phyloP scores from a whole-genome alignment of 192 early-diverging fungal genomes.

The Backusella macrospora region DNA sequence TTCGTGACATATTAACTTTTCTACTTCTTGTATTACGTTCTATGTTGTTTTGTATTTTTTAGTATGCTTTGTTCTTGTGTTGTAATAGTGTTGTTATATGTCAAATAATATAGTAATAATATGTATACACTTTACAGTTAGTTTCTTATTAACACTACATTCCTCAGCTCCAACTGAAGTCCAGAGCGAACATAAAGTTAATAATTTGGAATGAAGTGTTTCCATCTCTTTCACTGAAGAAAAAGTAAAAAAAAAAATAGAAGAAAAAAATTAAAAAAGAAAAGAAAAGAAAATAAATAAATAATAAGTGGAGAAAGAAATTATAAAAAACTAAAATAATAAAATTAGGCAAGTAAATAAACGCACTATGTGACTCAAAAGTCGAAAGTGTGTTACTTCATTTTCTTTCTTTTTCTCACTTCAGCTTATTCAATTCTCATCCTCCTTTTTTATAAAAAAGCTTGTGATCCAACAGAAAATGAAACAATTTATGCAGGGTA shows the following conservation, averaged over 20 bases:
- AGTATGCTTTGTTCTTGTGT: background rate
- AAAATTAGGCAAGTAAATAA: background rate
- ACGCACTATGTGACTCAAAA: conserved; percentile 11
- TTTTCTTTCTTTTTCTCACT: conserved; percentile 8
- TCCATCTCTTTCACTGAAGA: conserved; percentile 7
- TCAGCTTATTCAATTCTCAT: background rate
- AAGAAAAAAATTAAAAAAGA: conserved; percentile 41
- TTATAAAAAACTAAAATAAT: conserved; percentile 1
- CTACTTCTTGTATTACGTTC: conserved; percentile 49
- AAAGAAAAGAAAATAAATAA: background rate
- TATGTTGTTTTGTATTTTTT: conserved; percentile 19
- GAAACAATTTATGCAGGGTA: conserved; percentile 10
- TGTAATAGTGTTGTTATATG: background rate
- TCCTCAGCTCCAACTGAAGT: conserved; percentile 16
- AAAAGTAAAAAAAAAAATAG: conserved; percentile 8
- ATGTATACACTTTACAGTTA: conserved; percentile 16
- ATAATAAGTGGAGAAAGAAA: conserved; percentile 5
- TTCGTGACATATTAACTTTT: conserved; percentile 41
- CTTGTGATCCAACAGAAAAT: conserved; percentile 16
- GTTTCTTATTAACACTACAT: conserved; percentile 11
- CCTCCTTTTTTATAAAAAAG: background rate
- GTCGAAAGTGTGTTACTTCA: conserved; percentile 15
- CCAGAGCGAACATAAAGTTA: conserved; percentile 20
- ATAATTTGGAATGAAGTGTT: conserved; percentile 7
- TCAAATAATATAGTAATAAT: background rate